phyloP scores from a whole-genome alignment of 2,329 filamentous ascomycete genomes.

The Scorias spongiosa region DNA sequence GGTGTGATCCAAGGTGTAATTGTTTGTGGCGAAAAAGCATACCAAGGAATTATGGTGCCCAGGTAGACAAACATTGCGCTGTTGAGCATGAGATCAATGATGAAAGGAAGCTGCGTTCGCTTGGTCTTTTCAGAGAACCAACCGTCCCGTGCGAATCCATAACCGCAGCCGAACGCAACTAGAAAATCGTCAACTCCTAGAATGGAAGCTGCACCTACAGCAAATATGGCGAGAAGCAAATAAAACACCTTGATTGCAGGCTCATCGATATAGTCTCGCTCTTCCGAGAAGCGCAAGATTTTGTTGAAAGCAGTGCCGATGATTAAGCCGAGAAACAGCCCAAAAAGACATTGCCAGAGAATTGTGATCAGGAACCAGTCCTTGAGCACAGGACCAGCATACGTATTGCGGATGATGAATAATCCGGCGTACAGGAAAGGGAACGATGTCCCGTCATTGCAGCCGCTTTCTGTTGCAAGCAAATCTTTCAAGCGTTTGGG shows the following conservation, averaged over 20 bases:
- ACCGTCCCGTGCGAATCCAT: slow-evolving; percentile 39
- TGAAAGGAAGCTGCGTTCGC: slow-evolving; percentile 30
- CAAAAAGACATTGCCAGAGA: slow-evolving; percentile 39
- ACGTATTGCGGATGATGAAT: slow-evolving; percentile 26
- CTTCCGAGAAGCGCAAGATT: slow-evolving; percentile 32
- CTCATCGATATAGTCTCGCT: slow-evolving; percentile 30
- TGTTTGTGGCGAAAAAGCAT: slow-evolving; percentile 23
- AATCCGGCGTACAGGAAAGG: slow-evolving; percentile 42
- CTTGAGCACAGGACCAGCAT: slow-evolving; percentile 27
- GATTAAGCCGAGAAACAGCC: slow-evolving; percentile 30
- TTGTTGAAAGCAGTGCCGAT: slow-evolving; percentile 34
- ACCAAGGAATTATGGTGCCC: slow-evolving; percentile 39
- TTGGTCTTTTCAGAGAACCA: slow-evolving; percentile 35
- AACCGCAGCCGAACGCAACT: slow-evolving; percentile 40
- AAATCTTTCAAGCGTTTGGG: slow-evolving; percentile 37
- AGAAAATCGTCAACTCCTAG: slow-evolving; percentile 42
- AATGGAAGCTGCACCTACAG: slow-evolving; percentile 35
- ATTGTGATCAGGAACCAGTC: slow-evolving; percentile 40
- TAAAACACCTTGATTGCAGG: slow-evolving; percentile 41
- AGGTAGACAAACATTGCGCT: slow-evolving; percentile 42
- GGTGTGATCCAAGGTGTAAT: slow-evolving; percentile 27
- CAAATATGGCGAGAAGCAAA: slow-evolving; percentile 38
- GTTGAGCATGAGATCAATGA: slow-evolving; percentile 42
- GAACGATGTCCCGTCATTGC: slow-evolving; percentile 41
- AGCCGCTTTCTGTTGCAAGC: slow-evolving; percentile 39